Conservation (phyloP, 2,329 filamentous ascomycete species). For the Claviceps digitariae region DNA sequence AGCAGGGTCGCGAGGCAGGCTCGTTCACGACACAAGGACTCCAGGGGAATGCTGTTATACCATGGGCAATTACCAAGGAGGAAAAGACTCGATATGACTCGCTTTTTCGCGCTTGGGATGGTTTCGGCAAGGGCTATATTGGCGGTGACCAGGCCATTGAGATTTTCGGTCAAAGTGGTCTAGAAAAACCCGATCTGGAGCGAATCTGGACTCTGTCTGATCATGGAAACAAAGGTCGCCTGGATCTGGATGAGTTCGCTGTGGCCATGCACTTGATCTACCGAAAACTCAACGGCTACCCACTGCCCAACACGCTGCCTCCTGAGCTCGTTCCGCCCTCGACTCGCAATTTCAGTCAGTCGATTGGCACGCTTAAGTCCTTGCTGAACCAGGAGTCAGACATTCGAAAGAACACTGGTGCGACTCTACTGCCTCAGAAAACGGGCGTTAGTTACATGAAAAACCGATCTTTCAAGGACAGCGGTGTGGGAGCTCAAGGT, state of each 20-base stretch:
- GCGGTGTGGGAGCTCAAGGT: constrained; percentile 38
- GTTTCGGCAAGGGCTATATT: constrained; percentile 83
- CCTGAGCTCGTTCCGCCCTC: constrained; percentile 90
- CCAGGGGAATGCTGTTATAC: constrained; percentile 86
- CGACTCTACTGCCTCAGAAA: constrained; percentile 81
- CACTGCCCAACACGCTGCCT: constrained; percentile 73
- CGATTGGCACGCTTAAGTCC: constrained; percentile 84
- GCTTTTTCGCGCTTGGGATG: constrained; percentile 94
- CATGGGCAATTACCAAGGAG: constrained; percentile 97
- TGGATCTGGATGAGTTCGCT: constrained; percentile 94
- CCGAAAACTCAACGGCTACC: constrained; percentile 90
- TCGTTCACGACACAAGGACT: constrained; percentile 75
- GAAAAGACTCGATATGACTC: constrained; percentile 96
- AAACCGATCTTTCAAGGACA: constrained; percentile 74
- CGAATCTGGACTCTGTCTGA: constrained; percentile 91
- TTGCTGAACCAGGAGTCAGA: constrained; percentile 84
- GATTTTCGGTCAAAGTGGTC: constrained; percentile 89
- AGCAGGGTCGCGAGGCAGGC: constrained; percentile 75
- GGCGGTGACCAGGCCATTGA: constrained; percentile 88
- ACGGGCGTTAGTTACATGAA: constrained; percentile 98
- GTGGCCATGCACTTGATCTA: constrained; percentile 99
- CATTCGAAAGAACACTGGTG: constrained; percentile 74
- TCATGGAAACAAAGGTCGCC: constrained; percentile 80
- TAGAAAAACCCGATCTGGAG: constrained; percentile 83
- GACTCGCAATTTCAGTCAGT: constrained; percentile 82